Conservation (phyloP, 2,329 filamentous ascomycete genomes). For the Coniochaeta prunicola region DNA sequence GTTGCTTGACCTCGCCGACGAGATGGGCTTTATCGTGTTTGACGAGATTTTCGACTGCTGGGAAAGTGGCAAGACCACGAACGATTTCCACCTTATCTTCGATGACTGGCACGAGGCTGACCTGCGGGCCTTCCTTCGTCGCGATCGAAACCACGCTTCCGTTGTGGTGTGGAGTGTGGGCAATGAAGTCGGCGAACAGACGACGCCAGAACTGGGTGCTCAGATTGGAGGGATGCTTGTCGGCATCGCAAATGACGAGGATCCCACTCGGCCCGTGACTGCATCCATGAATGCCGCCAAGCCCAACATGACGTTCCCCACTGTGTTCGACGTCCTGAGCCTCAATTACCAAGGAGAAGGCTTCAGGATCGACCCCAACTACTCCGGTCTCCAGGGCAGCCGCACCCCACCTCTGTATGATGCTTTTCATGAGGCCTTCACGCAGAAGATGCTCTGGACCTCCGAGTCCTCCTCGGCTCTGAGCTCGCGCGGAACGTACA, state of each 20-base stretch:
- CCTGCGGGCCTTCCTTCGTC: slow-evolving; percentile 40
- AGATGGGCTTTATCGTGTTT: slow-evolving; percentile 40
- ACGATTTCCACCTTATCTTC: slow-evolving; percentile 46
- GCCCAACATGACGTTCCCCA: slow-evolving; percentile 29
- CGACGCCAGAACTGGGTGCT: slow-evolving; percentile 18
- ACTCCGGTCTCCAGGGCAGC: not conserved
- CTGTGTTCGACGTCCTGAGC: slow-evolving; percentile 37
- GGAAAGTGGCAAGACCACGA: slow-evolving; percentile 33
- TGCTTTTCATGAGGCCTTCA: slow-evolving; percentile 34
- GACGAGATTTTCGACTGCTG: slow-evolving; percentile 49
- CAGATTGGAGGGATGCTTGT: slow-evolving; percentile 26
- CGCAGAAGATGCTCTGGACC: slow-evolving; percentile 37
- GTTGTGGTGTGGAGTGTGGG: slow-evolving; percentile 45
- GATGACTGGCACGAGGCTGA: slow-evolving; percentile 46
- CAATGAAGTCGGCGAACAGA: slow-evolving; percentile 46
- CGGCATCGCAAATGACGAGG: slow-evolving; percentile 36
- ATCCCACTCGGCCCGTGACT: slow-evolving; percentile 36
- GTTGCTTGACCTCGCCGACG: slow-evolving; percentile 40
- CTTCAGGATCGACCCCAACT: slow-evolving; percentile 12
- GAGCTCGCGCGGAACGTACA: slow-evolving; percentile 42
- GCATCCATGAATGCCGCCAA: slow-evolving; percentile 38
- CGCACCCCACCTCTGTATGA: slow-evolving; percentile 20
- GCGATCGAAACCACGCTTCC: slow-evolving; percentile 48
- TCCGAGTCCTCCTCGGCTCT: slow-evolving; percentile 36
- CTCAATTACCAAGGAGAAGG: slow-evolving; percentile 52